These are phyloP conservation scores for Tulasnella sp. DNA, from an alignment of 768 basidiomycete genomes.

Conservation along the genomic window DNA sequence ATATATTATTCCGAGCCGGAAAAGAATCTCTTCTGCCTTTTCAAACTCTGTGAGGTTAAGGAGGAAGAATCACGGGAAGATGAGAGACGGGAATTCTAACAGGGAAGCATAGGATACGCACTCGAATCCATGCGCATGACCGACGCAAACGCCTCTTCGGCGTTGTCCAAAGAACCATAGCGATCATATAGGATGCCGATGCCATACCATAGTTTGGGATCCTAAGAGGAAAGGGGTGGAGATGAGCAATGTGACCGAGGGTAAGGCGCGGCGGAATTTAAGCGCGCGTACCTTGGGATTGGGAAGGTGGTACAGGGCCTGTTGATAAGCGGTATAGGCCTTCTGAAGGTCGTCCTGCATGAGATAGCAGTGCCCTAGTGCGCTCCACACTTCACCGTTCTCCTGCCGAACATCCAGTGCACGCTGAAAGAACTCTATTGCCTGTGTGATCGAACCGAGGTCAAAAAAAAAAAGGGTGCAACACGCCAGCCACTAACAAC, in stretches of 20 bases:
- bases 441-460: slow-evolving; percentile 42
- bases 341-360: slow-evolving; percentile 99
- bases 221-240: slow-evolving; percentile 38
- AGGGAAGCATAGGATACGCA: slow-evolving; percentile 32
- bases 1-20: slow-evolving; percentile 97
- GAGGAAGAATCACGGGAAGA: not conserved
- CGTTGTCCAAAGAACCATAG: slow-evolving; percentile 95
- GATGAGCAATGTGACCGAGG: not conserved
- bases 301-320: slow-evolving; percentile 89
- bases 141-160: slow-evolving; percentile 95
- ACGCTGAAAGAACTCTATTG: slow-evolving; percentile 93
- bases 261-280: not conserved
- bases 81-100: slow-evolving; percentile 2
- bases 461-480: slow-evolving; percentile 4
- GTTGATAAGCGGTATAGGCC: slow-evolving; percentile 97
- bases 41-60: slow-evolving; percentile 67
- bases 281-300: slow-evolving; percentile 67
- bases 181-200: slow-evolving; percentile 99
- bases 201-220: slow-evolving; percentile 98
- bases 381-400: slow-evolving; percentile 98
- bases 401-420: slow-evolving; percentile 84
- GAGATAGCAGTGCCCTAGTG: slow-evolving; percentile 92
- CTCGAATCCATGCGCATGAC: slow-evolving; percentile 96
- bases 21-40: slow-evolving; percentile 97
- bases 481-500: slow-evolving; percentile 23